These are phyloP conservation scores for Plenodomus lindquistii DNA, from an alignment of 2,329 filamentous ascomycete genomes.

Conservation along the genomic window DNA sequence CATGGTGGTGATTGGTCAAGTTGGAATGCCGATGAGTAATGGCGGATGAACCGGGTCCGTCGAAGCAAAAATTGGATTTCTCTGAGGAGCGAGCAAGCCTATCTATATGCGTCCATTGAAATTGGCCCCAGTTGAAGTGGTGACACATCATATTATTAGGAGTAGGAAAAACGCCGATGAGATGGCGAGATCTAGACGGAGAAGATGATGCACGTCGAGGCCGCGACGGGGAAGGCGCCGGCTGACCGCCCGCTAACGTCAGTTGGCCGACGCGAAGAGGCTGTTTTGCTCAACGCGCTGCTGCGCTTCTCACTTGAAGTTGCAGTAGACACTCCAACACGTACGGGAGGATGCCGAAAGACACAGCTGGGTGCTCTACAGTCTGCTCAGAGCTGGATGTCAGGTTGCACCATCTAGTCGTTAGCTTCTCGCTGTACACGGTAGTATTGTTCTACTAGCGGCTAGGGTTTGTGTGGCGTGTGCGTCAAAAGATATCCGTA, in stretches of 20 bases:
- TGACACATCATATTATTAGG: conserved; percentile 2
- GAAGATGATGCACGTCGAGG: conserved; percentile 19
- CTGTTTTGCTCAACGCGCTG: too few species aligned
- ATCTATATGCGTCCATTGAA: not conserved
- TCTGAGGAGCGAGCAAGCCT: not conserved
- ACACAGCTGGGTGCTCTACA: too few species aligned
- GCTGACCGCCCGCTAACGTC: conserved; percentile 12
- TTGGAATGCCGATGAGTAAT: not conserved
- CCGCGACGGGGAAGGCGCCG: conserved; percentile 20
- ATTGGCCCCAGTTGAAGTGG: not conserved
- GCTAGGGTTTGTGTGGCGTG: too few species aligned
- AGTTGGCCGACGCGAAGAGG: too few species aligned
- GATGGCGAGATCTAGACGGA: conserved; percentile 7
- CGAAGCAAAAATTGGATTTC: not conserved
- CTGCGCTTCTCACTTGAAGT: too few species aligned
- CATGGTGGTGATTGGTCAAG: conserved; percentile 19
- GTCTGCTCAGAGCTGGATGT: too few species aligned
- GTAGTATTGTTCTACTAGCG: too few species aligned
- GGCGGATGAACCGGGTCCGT: not conserved
- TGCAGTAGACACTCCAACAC: too few species aligned
- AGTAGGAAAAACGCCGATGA: conserved; percentile 6
- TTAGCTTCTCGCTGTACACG: too few species aligned
- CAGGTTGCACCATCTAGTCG: too few species aligned
- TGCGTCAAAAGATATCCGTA: too few species aligned
- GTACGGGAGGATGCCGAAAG: too few species aligned